These are phyloP conservation scores for Camelina sativa DNA, from an alignment of 345 rosid genomes.

Conservation along the genomic window DNA sequence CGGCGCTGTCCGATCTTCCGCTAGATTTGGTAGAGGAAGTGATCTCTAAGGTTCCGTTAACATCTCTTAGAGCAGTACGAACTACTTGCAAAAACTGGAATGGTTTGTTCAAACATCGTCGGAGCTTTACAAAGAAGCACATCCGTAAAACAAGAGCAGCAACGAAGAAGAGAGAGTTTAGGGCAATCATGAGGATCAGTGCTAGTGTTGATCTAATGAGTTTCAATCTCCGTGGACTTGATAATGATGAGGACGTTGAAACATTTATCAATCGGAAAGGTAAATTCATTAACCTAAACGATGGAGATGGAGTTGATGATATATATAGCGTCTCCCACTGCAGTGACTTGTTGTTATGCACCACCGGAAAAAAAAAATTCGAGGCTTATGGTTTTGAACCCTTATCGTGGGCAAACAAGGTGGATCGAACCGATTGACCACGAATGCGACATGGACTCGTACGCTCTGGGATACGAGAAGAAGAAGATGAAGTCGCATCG, in stretches of 20 bases:
- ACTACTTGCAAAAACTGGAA: slow-evolving; percentile 3
- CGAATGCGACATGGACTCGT: too few species aligned
- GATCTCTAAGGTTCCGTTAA: background rate
- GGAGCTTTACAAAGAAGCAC: background rate
- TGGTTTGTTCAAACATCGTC: background rate
- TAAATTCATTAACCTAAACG: background rate
- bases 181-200: background rate
- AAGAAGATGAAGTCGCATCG: too few species aligned
- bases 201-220: background rate
- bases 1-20: background rate
- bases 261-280: background rate
- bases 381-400: too few species aligned
- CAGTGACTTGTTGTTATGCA: too few species aligned
- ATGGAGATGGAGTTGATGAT: background rate
- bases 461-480: too few species aligned
- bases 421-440: too few species aligned
- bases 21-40: background rate
- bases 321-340: too few species aligned
- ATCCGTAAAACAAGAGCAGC: background rate
- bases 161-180: background rate
- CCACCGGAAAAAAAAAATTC: too few species aligned
- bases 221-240: background rate
- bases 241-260: background rate
- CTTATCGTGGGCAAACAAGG: too few species aligned
- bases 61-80: background rate